Evolutionary conservation across 139 green algal species (phyloP), one percentile per base, ranked within the genome.

Genomic region (Pseudopediastrum boryanum): DNA sequence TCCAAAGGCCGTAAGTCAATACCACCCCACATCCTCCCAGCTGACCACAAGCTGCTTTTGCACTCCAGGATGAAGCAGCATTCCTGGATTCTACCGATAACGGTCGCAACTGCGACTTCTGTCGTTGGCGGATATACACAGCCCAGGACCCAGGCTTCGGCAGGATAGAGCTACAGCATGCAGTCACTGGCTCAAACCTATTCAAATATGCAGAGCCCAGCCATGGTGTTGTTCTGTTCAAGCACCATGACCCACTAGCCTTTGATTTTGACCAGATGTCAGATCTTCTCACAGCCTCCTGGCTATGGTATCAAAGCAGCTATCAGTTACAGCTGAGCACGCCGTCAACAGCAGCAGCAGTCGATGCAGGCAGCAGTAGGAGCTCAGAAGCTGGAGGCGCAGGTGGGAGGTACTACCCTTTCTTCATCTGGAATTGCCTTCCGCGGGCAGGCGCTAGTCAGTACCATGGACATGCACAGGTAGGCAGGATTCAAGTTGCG

Each of bases 361-460:
- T n/a, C n/a, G n/a, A n/a, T n/a, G n/a, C n/a, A n/a, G n/a, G n/a
- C n/a, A n/a, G n/a, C n/a, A n/a, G n/a, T n/a, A n/a, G 61, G 71
- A 43, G 29, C 19, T 31, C 63, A 71, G 63, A 23, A 71, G 33
- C 23, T 13, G 19, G 8, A 43, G 63, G 7, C 31, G 63, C 19
- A 71, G 27, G 63, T 29, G n/a, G 43, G 16, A 27, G 4, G 36
- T 68, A 79, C 46, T 67, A 93, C 63, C 82, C 86, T 0, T 85
- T 94, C 63, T 80, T 94, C 38, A 70, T 95, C 21, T 95, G 92
- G 92, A 96, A 96, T 64, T 90, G 83, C 67, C 65, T 94, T 59
- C 71, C 89, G 1, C 70, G 88, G 0, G 83, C 86, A 66, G 86
- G 86, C 4, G 86, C 86, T 21, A 81, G 62, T 52, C 83, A 89